Conservation (phyloP, 2,329 filamentous ascomycete species). For the Fusarium cyanostomum region DNA sequence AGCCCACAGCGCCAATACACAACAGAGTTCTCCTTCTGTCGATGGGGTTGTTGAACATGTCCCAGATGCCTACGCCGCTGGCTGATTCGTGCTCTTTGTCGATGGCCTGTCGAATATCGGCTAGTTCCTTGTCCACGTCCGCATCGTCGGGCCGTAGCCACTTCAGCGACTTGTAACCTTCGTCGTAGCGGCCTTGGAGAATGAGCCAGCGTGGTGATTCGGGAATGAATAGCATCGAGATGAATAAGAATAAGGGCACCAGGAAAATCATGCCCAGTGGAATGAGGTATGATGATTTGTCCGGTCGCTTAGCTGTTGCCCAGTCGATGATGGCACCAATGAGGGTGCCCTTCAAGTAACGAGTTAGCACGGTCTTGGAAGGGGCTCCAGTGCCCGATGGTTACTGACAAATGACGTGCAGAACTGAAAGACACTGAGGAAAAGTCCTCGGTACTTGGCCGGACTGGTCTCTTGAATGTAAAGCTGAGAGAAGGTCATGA, state of each 20-base stretch:
- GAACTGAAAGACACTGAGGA: conserved; percentile 34
- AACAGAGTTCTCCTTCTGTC: conserved; percentile 31
- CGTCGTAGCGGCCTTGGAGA: conserved; percentile 30
- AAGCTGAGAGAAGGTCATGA: conserved; percentile 39
- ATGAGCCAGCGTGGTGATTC: conserved; percentile 39
- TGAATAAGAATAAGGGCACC: conserved; percentile 22
- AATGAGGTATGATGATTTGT: conserved; percentile 35
- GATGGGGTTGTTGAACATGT: conserved; percentile 34
- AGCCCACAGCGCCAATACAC: conserved; percentile 26
- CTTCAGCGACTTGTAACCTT: conserved; percentile 24
- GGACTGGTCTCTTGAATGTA: conserved; percentile 38
- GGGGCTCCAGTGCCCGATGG: neutral
- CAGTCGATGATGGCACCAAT: conserved; percentile 38
- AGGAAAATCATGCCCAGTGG: conserved; percentile 35
- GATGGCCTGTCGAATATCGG: conserved; percentile 29
- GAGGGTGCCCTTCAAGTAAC: conserved; percentile 19
- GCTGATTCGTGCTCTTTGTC: conserved; percentile 19
- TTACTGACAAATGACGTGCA: conserved; percentile 36
- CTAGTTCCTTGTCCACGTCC: conserved; percentile 21
- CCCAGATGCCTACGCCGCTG: conserved; percentile 21
- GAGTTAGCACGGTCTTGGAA: neutral
- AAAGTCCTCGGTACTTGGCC: conserved; percentile 35
- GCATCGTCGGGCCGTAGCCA: conserved; percentile 25
- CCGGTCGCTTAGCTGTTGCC: conserved; percentile 32
- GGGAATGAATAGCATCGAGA: conserved; percentile 29